These are phyloP conservation scores for Aspergillus neoniger DNA, from an alignment of 2,329 filamentous ascomycete genomes.

Conservation along the genomic window DNA sequence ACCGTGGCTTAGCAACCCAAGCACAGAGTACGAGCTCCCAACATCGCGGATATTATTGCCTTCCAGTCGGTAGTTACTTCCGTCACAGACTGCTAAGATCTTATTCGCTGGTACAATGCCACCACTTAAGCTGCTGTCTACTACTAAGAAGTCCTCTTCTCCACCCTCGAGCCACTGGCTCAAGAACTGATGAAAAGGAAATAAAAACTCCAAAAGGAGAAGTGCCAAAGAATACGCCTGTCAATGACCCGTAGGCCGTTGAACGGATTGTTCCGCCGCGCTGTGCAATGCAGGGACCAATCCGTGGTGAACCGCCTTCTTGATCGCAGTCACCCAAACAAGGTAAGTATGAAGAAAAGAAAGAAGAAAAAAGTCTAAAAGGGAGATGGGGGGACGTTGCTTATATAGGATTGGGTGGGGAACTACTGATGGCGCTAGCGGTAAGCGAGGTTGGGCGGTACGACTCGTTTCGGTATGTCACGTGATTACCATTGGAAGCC, in stretches of 20 bases:
- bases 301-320: constrained; percentile 48
- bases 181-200: constrained; percentile 39
- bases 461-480: not conserved
- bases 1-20: too few relatives aligned
- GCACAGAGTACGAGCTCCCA: too few relatives aligned
- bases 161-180: constrained; percentile 34
- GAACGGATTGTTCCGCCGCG: constrained; percentile 51
- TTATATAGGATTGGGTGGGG: constrained; percentile 21
- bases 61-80: too few relatives aligned
- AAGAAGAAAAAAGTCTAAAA: constrained; percentile 36
- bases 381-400: constrained; percentile 5
- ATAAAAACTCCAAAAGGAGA: constrained; percentile 24
- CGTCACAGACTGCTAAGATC: too few relatives aligned
- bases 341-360: constrained; percentile 56
- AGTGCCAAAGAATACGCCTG: constrained; percentile 45
- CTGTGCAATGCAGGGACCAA: constrained; percentile 61
- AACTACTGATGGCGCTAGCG: constrained; percentile 14
- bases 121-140: not conserved
- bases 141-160: constrained; percentile 30
- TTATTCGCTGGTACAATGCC: too few relatives aligned
- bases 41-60: too few relatives aligned
- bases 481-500: not conserved
- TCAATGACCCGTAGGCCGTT: constrained; percentile 40
- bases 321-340: constrained; percentile 53
- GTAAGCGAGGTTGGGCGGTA: constrained; percentile 17